A percentile compares a stretch with the other conserved stretches of the same genome.
Conservation (phyloP, 148 eudicot species). For the Cornus suecica region DNA sequence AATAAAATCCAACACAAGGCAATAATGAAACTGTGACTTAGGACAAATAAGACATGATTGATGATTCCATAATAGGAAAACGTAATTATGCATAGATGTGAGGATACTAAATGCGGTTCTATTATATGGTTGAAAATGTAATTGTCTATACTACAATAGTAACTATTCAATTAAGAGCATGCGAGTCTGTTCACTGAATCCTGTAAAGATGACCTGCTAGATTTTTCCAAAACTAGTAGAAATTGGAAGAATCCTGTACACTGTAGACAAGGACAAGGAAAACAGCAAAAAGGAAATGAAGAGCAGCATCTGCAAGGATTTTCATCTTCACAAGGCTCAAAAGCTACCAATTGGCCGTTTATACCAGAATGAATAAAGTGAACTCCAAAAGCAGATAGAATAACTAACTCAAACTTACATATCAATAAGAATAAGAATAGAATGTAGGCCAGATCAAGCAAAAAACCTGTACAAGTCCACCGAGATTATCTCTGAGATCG, state of each 20-base stretch:
- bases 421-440: background rate
- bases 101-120: background rate
- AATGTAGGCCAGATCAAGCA: background rate
- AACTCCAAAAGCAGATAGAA: background rate
- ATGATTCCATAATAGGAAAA: background rate
- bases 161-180: background rate
- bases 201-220: background rate
- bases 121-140: background rate
- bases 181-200: background rate
- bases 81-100: background rate
- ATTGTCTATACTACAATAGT: background rate
- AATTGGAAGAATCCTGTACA: background rate
- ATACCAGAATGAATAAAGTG: background rate
- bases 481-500: slow-evolving; percentile 89
- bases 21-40: background rate
- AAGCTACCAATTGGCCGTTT: background rate
- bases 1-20: background rate
- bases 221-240: background rate
- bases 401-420: background rate
- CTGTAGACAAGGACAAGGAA: background rate
- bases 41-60: background rate
- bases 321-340: background rate
- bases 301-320: background rate
- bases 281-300: background rate
- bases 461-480: slow-evolving; percentile 92